phyloP scores from a whole-genome alignment of 176 grass and related monocot genomes.

The Puya raimondii region DNA sequence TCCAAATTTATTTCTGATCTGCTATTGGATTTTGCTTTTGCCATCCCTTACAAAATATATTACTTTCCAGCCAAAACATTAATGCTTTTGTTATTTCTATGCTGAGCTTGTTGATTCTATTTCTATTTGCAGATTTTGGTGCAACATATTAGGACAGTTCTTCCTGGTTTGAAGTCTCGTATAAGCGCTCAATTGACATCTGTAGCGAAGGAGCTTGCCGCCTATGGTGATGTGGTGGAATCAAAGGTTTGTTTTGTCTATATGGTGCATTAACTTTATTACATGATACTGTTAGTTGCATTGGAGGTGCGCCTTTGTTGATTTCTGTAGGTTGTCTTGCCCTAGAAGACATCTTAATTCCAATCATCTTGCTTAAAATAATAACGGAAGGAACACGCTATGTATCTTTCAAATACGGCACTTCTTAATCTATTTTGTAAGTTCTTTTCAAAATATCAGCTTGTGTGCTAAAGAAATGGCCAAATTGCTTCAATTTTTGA shows the following conservation, averaged over 20 bases:
- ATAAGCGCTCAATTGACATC: constrained; percentile 79
- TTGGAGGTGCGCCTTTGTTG: not conserved
- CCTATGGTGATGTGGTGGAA: constrained; percentile 86
- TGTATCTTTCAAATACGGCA: not conserved
- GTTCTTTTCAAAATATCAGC: not conserved
- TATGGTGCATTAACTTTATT: not conserved
- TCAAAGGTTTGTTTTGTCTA: constrained; percentile 54
- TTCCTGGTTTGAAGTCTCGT: constrained; percentile 80
- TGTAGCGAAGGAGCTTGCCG: constrained; percentile 79
- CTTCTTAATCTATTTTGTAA: not conserved
- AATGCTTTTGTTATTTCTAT: not conserved
- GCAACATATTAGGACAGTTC: constrained; percentile 83
- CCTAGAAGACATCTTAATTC: not conserved
- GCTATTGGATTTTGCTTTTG: not conserved
- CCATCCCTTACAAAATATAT: not conserved
- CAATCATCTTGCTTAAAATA: not conserved
- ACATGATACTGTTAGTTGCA: not conserved
- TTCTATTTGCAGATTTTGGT: constrained; percentile 79
- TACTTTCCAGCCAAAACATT: not conserved
- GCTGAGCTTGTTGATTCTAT: not conserved
- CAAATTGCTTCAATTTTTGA: too few species aligned
- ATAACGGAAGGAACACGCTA: not conserved
- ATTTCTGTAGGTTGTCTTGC: not conserved
- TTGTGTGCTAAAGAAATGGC: too few species aligned
- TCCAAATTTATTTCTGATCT: not conserved